Evolutionary conservation across 2,329 filamentous ascomycete genomes (phyloP), one percentile per base, ranked within the genome.

Genomic region (Davidsoniella neocaledoniae): DNA sequence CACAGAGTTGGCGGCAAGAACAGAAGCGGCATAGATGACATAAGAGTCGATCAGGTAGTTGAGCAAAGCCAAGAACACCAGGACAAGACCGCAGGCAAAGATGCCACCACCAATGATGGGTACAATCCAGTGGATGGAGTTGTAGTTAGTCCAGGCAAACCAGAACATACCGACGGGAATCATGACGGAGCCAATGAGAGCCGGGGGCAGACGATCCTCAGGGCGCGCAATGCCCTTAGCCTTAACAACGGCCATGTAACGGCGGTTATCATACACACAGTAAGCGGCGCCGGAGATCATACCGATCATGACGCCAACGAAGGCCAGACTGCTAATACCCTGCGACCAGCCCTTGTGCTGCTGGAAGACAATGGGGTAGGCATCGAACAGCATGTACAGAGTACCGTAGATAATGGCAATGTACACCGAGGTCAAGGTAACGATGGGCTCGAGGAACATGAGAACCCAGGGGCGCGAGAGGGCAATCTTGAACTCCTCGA

Each of bases 21-120:
- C 82, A 0, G 79, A 84, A 0, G 83, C 83, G 1, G 85, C 83
- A 55, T 81, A 90, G 57, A 88, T 81, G 47, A 80, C 79, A 61
- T 86, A 79, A 5, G 76, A 66, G 58, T 84, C 81, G 54, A 84
- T 74, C 10, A 84, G 69, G 62, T 83, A 84, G 63, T 77, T 81
- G 59, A 77, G 70, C 43, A 78, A 63, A 4, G 69, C 68, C n/a
- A 84, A 63, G 66, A 84, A 85, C 36, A 84, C 76, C 26, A 81
- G 62, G 1, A 83, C 75, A 43, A 74, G 60, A 4, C 72, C 77
- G 57, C 68, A 59, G 50, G 79, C 76, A 54, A 81, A 69, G 51
- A 72, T 62, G 5, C 62, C 58, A 2, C 68, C 64, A 21, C 61
- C 66, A 5, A 65, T 57, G 33, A 68, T 65, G 40, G 64, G 63